Evolutionary conservation across 1,284 basidiomycete genomes (phyloP), one percentile per base, ranked within the genome.

Genomic region (Phylloboletellus chloephorus): DNA sequence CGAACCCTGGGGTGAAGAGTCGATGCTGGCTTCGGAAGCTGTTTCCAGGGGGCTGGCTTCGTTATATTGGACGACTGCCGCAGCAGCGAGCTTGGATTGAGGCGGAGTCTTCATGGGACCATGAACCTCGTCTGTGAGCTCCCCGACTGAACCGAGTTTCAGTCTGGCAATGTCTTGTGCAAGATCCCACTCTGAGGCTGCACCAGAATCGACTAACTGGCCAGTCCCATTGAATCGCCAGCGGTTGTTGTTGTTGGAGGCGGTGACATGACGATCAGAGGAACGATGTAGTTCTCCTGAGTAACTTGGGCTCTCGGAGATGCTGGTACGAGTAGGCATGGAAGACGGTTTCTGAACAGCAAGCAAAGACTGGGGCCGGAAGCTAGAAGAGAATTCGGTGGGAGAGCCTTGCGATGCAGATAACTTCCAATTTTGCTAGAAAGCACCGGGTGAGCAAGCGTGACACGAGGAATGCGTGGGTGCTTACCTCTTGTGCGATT

Each of bases 31-130:
- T 53, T 73, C 77, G 19, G 82, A 86, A 23, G 76, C 74, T 5
- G 79, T 77, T 56, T 85, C 83, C 35, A 86, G 67, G 23, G 82
- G 81, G 52, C 83, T 87, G 13, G 73, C 63, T 49, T 85, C 81
- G 25, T 69, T 71, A 43, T 79, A 67, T 46, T 79, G 77, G 34
- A 73, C 67, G 39, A 78, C 71, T 41, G 72, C 57, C 17, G 68
- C 64, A 30, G 68, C 52, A 16, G 66, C 59, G 28, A 74, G 67
- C 60, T 79, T 78, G 25, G 74, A 71, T 58, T 79, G 78, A 30
- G 79, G 78, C 12, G 80, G 78, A 29, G 81, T 82, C 47, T 73
- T 77, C 56, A 82, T 69, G 46, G 71, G 67, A 22, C 64, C 61
- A 55, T 73, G 67, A 32, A 62, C 65, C 26, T 79, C 76, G 31